Conservation (phyloP, 441 rosid species). For the Raphanus hybrid region DNA sequence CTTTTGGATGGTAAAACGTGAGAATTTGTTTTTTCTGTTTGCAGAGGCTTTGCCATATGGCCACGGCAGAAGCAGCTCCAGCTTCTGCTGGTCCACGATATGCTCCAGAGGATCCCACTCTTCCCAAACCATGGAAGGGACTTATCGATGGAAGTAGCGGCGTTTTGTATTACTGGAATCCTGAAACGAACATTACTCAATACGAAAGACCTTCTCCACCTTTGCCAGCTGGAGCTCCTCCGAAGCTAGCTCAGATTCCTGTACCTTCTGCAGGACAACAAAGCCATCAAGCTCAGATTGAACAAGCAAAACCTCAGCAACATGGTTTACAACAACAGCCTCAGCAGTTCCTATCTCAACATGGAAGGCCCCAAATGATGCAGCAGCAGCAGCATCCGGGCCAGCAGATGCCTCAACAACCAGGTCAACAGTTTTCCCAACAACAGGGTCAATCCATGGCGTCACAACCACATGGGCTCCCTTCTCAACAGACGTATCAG, state of each 20-base stretch:
- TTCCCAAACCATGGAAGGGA: conserved; percentile 94
- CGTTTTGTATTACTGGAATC: conserved; percentile 84
- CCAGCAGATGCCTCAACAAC: conserved; percentile 63
- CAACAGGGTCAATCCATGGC: conserved; percentile 50
- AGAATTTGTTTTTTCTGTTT: conserved; percentile 17
- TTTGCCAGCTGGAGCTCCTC: conserved; percentile 62
- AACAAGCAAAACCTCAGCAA: conserved; percentile 50
- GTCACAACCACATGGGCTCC: conserved; percentile 47
- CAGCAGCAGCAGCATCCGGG: conserved; percentile 52
- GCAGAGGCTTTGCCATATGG: conserved; percentile 54
- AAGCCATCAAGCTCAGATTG: conserved; percentile 44
- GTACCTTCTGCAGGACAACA: conserved; percentile 49
- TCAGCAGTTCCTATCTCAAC: conserved; percentile 53
- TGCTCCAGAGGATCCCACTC: conserved; percentile 91
- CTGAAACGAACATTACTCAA: conserved; percentile 87
- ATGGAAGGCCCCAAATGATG: conserved; percentile 62
- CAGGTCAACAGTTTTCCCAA: conserved; percentile 59
- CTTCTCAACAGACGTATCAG: conserved; percentile 36
- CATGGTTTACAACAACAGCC: conserved; percentile 57
- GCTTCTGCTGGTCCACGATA: conserved; percentile 74
- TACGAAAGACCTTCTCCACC: conserved; percentile 87
- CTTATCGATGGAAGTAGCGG: conserved; percentile 89
- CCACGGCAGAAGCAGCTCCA: conserved; percentile 58
- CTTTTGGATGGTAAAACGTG: conserved; percentile 17
- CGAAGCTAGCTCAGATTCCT: conserved; percentile 70